phyloP scores from a whole-genome alignment of 2,329 filamentous ascomycete genomes.

The Furcasterigmium furcatum region DNA sequence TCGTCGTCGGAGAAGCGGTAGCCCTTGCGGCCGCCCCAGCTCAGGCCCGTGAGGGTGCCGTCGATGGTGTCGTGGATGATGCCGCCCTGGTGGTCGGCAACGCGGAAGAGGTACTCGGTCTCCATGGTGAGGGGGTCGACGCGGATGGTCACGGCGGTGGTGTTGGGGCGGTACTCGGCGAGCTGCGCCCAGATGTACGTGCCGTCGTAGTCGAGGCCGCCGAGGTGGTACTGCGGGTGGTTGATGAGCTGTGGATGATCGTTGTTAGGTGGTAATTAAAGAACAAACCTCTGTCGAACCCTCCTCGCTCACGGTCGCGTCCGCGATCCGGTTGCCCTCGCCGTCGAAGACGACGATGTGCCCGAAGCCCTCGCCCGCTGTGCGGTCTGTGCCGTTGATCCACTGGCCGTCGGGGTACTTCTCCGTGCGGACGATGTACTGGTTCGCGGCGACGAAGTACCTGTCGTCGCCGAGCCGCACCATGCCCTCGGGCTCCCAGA shows the following conservation, averaged over 20 bases:
- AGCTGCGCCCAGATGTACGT: slow-evolving; percentile 41
- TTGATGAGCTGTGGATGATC: too few species aligned
- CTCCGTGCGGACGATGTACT: slow-evolving; percentile 35
- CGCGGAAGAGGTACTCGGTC: slow-evolving; percentile 27
- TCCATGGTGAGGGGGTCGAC: slow-evolving; percentile 31
- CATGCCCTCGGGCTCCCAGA: slow-evolving; percentile 46
- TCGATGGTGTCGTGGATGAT: slow-evolving; percentile 40
- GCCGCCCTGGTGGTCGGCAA: slow-evolving; percentile 41
- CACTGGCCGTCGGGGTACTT: slow-evolving; percentile 32
- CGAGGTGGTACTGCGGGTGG: slow-evolving; percentile 43
- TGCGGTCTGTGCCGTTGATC: slow-evolving; percentile 49
- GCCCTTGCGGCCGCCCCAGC: slow-evolving; percentile 42
- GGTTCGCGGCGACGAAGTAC: slow-evolving; percentile 39
- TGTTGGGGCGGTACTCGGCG: slow-evolving; percentile 43
- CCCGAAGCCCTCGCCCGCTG: slow-evolving; percentile 37
- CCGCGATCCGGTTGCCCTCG: slow-evolving; percentile 35
- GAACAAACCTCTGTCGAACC: slow-evolving; percentile 17
- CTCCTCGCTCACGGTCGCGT: slow-evolving; percentile 35
- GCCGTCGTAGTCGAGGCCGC: slow-evolving; percentile 46
- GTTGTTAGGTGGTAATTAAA: too few species aligned
- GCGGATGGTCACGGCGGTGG: slow-evolving; percentile 37
- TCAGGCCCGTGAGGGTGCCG: slow-evolving; percentile 33
- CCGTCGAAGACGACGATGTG: slow-evolving; percentile 42
- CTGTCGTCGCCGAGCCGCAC: slow-evolving; percentile 37
- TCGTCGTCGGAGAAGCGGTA: slow-evolving; percentile 27